Evolutionary conservation across 352 stramenopile species (phyloP).

Genomic region (Phytophthora pini): DNA sequence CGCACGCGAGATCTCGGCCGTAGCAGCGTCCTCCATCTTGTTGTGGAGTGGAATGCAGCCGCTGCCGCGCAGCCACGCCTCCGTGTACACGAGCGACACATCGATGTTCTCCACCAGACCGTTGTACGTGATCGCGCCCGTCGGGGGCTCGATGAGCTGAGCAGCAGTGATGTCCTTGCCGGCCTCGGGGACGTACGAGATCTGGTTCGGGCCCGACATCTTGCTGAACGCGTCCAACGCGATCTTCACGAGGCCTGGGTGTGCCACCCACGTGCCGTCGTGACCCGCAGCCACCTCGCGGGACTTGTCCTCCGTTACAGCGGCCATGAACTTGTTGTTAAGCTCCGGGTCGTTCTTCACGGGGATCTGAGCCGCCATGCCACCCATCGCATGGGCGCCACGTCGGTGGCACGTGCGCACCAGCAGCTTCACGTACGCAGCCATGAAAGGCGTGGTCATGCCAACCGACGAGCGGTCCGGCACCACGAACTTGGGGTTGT

Average conservation of each 20-base stretch:
- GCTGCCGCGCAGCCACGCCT: conserved; percentile 94
- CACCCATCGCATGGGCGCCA: conserved; percentile 96
- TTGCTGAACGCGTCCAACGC: conserved; percentile 95
- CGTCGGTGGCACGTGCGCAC: conserved; percentile 96
- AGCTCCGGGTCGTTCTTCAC: conserved; percentile 92
- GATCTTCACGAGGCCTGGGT: conserved; percentile 94
- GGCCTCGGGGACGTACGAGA: conserved; percentile 64
- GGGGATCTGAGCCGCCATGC: conserved; percentile 97
- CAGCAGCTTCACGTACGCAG: conserved; percentile 94
- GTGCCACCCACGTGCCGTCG: conserved; percentile 97
- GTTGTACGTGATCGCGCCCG: conserved; percentile 79
- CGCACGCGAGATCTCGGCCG: conserved; percentile 93
- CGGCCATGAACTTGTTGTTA: conserved; percentile 91
- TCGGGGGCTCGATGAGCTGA: conserved; percentile 69
- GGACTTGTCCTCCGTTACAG: conserved; percentile 92
- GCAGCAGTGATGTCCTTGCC: conserved; percentile 64
- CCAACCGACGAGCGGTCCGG: conserved; percentile 92
- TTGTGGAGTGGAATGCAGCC: conserved; percentile 95
- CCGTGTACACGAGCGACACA: conserved; percentile 94
- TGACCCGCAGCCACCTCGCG: conserved; percentile 92
- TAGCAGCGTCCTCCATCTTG: conserved; percentile 96
- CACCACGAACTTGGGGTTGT: conserved; percentile 92
- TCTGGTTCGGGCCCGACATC: conserved; percentile 95
- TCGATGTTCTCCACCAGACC: conserved; percentile 92
- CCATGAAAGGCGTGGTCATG: conserved; percentile 96